Evolutionary conservation across 2,329 filamentous ascomycete genomes (phyloP), one percentile per base, ranked within the genome.

Genomic region (Fusarium sp.): DNA sequence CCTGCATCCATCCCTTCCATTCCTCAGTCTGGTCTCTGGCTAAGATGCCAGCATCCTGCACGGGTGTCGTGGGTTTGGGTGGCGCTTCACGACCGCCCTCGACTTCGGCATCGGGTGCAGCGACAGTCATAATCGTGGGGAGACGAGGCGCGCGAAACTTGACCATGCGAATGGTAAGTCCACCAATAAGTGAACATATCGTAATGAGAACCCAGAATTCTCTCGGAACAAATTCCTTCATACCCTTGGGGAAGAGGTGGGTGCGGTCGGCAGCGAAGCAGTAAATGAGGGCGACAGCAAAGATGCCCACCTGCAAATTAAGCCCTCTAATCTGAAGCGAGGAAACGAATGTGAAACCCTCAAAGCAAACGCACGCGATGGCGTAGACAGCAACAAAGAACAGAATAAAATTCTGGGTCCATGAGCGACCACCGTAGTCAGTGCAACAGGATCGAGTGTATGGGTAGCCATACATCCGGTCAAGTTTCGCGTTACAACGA

Each of bases 1-100:
- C 81, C 67, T 90, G 88, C 86, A 91, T 88, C 82, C 87, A 86
- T 4, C 89, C 89, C 78, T 90, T 91, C 84, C 88, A 89, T 74
- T 91, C 89, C 65, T 90, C 84, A 0, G 86, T 87, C 69, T 90
- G 86, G 46, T 84, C 81, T 52, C 88, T 82, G 1, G 84, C 76
- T 11, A 75, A 67, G 7, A 72, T 68, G 23, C 72, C 71, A 7
- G 58, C 62, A 43, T 72, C 76, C 14, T 75, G 63, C 13, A 44
- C 23, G 5, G 56, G 34, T 4, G 45, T 31, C 5, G 62, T 23
- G 23, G 49, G 31, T 4, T 25, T n/a, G 9, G 44, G 25, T 3
- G 18, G 18, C 10, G 34, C 18, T 37, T 25, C 23, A 21, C 23
- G 23, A 4, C 13, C 6, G 13, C n/a, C 9, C 3, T 52, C 49